Base-by-base conservation (phyloP, 768 basidiomycete species). In the Myochromella boudieri region DNA sequence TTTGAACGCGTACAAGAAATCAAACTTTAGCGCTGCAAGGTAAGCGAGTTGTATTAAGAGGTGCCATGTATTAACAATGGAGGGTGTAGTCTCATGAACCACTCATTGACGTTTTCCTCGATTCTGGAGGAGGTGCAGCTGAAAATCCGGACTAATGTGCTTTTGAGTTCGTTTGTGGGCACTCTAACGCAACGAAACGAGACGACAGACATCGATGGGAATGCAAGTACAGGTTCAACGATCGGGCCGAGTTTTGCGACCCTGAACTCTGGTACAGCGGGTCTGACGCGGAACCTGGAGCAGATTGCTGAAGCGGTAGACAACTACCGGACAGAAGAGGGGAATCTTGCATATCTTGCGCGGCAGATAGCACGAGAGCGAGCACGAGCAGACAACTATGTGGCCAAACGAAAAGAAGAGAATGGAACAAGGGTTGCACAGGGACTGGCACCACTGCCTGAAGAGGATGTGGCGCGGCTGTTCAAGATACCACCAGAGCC, bases 401-500 rank as follows among this genome's bases (percentile, higher is more conserved):
- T 94, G 44, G 77, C 80, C 58, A 94, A 93, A 67, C 82, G 92
- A 46, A 90, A 86, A 62, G 94, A 95, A 63, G 94, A 97, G 68
- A 95, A 91, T 59, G 77, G 76, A 28, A 71, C 71, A 42, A 80
- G 94, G 34, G 76, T 87, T 52, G 84, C 82, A 29, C 90, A 93
- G 59, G 94, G 94, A 10, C 70, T 95, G 41, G 80, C 81, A 20
- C 91, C 94, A 53, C 72, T 95, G 22, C 93, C 94, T 1, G 87
- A 92, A 65, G 89, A 95, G 62, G 87, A 92, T 58, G 80, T 91
- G 26, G 75, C 80, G 59, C 77, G 92, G 52, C 60, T 93, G 61
- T 93, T 92, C 75, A 92, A 87, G 70, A 88, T 93, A 28, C 89
- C 92, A 6, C 71, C 82, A 17, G 94, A 95, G 60, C 94, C 94